phyloP scores from a whole-genome alignment of 805 yeast species.

The Blastobotrys terrestris region DNA sequence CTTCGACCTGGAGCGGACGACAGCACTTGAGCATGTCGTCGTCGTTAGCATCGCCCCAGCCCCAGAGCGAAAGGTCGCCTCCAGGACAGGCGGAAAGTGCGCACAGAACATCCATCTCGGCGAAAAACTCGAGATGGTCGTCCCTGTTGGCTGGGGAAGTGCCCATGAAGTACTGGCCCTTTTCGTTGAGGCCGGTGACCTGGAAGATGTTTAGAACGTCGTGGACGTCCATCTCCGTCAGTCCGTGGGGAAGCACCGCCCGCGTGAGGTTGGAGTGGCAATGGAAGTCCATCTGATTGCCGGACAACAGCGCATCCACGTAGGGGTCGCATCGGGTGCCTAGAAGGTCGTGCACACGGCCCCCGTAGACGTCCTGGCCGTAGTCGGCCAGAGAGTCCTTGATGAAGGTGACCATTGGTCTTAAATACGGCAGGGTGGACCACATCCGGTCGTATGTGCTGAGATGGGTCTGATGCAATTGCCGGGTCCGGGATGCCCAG shows the following conservation, averaged over 20 bases:
- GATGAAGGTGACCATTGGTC: slow-evolving; percentile 60
- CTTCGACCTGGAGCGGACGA: slow-evolving; percentile 57
- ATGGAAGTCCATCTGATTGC: slow-evolving; percentile 59
- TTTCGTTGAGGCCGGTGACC: slow-evolving; percentile 58
- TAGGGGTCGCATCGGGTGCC: slow-evolving; percentile 70
- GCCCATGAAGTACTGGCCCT: slow-evolving; percentile 66
- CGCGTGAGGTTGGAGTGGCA: slow-evolving; percentile 61
- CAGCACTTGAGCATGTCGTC: slow-evolving; percentile 54
- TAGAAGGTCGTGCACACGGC: slow-evolving; percentile 56
- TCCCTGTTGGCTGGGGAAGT: slow-evolving; percentile 55
- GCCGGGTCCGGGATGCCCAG: slow-evolving; percentile 68
- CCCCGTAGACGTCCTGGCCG: slow-evolving; percentile 59
- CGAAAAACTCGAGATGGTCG: slow-evolving; percentile 62
- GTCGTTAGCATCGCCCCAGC: slow-evolving; percentile 57
- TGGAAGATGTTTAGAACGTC: slow-evolving; percentile 67
- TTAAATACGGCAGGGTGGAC: slow-evolving; percentile 59
- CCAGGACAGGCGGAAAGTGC: slow-evolving; percentile 68
- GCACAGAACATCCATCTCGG: slow-evolving; percentile 57
- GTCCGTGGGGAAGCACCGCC: slow-evolving; percentile 53
- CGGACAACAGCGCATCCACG: slow-evolving; percentile 56
- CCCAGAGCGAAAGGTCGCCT: slow-evolving; percentile 63
- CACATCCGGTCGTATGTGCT: slow-evolving; percentile 56
- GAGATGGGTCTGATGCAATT: slow-evolving; percentile 58
- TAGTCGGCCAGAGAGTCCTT: slow-evolving; percentile 51
- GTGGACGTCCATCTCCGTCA: slow-evolving; percentile 61